Percentiles rank a stretch among this genome's conserved stretches.
Conservation (phyloP, 306 rosid species). For the Prunus salicina region DNA sequence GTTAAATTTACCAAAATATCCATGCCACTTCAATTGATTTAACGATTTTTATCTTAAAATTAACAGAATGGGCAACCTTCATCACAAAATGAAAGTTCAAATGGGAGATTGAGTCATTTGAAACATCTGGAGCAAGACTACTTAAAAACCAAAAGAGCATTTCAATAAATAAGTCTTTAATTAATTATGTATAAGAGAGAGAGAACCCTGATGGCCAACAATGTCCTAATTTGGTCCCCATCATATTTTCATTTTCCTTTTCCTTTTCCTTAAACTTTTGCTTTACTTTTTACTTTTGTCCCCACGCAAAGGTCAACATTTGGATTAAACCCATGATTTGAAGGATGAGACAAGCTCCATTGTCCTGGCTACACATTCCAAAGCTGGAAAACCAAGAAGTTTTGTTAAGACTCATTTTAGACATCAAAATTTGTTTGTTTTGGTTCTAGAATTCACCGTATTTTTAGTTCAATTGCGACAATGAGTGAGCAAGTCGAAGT, state of each 20-base stretch:
- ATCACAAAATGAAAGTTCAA: no score
- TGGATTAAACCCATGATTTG: constrained; percentile 16
- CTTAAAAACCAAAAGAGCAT: no score
- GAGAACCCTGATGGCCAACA: background rate
- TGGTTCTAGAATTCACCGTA: background rate
- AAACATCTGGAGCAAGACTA: accelerated
- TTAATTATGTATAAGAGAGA: no score
- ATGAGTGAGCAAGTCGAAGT: background rate
- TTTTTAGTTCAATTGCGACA: background rate
- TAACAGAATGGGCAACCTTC: no score
- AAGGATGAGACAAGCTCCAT: constrained; percentile 16
- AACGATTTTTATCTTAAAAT: no score
- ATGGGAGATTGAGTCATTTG: no score
- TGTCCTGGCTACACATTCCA: background rate
- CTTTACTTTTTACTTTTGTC: background rate
- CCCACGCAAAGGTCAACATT: constrained; percentile 14
- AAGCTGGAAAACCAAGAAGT: constrained; percentile 11
- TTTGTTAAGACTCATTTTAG: background rate
- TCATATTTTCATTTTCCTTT: background rate
- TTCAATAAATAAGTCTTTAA: no score
- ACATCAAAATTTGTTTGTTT: background rate
- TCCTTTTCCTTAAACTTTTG: background rate
- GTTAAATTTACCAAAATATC: no score
- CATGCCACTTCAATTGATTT: no score
- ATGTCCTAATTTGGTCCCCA: background rate